A percentile compares a stretch with the other conserved stretches of the same genome.
Conservation (phyloP, 495 filamentous ascomycete species). For the Penicillium crystallinum region DNA sequence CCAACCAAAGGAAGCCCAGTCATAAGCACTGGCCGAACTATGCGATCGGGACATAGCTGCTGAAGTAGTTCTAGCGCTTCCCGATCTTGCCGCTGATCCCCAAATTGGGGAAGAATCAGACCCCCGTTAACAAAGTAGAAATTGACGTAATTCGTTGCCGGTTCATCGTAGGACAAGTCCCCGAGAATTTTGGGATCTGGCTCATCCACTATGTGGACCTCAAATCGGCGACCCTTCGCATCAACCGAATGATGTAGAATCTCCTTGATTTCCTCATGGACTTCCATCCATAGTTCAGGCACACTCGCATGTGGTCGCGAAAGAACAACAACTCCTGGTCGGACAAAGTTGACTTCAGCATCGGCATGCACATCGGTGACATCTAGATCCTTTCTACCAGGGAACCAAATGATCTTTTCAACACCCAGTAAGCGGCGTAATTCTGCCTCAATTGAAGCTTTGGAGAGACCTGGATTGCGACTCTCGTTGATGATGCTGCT, state of each 20-base stretch:
- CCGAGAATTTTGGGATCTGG: slow-evolving; percentile 11
- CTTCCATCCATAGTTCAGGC: slow-evolving; percentile 1
- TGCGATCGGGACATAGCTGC: slow-evolving; percentile 9
- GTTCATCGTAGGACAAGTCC: slow-evolving; percentile 5
- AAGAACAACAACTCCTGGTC: slow-evolving; percentile 18
- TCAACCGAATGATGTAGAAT: slow-evolving; percentile 11
- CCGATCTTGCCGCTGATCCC: slow-evolving; percentile 11
- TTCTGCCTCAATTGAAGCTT: slow-evolving; percentile 15
- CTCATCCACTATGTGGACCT: slow-evolving; percentile 12
- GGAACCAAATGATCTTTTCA: slow-evolving; percentile 24
- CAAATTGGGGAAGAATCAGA: slow-evolving; percentile 21
- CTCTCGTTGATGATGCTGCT: slow-evolving; percentile 22
- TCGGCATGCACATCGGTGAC: slow-evolving; percentile 23
- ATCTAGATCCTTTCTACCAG: slow-evolving; percentile 14
- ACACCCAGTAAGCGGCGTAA: slow-evolving; percentile 14
- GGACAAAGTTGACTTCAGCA: slow-evolving; percentile 15
- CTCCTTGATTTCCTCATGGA: slow-evolving; percentile 12
- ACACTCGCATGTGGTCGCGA: slow-evolving; percentile 10
- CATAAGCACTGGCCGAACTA: slow-evolving; percentile 5
- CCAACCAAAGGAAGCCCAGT: slow-evolving; percentile 11
- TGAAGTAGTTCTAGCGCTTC: slow-evolving; percentile 11
- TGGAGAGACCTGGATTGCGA: slow-evolving; percentile 14
- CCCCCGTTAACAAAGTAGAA: slow-evolving; percentile 25
- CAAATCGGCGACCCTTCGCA: slow-evolving; percentile 15
- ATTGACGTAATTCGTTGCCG: slow-evolving; percentile 23